Evolutionary conservation across 495 filamentous ascomycete species (phyloP), one percentile per base, ranked within the genome.

Genomic region (Neurospora cerealis): DNA sequence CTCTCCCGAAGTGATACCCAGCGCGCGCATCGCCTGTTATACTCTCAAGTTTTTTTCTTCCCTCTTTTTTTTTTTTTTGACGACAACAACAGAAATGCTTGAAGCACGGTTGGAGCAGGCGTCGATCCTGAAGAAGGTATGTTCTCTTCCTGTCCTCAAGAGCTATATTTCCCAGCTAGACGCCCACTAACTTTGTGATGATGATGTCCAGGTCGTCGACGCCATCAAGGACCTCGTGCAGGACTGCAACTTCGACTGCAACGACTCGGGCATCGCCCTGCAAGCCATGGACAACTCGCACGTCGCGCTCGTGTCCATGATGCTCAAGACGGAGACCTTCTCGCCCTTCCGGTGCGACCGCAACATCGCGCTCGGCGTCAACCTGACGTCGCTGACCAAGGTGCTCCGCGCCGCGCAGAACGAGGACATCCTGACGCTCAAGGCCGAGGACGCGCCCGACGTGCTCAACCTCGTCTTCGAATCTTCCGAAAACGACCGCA

Each of bases 201-300:
- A 32, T 73, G 60, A 39, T 39, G 15, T 15, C 42, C 78, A 97
- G 95, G 93, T 97, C 76, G 95, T 98, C 83, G 96, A 98, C 83
- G 93, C 96, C 74, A 97, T 99, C 90, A 98, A 97, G 85, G 96
- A 99, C 79, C 90, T 99, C 37, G 96, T 99, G 70, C 96, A 98
- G 85, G 95, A 98, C 86, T 98, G 96, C 89, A 99, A 99, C 86
- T 99, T 99, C 85, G 96, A 99, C 86, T 99, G 96, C 92, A 99
- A 98, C 91, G 96, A 99, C 88, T 93, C 93, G 75, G 96, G 96
- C 70, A 95, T 99, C 82, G 94, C 94, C 71, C 92, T 99, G 38
- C 96, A 99, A 85, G 96, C 96, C 78, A 99, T 99, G 96, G 96
- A 99, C 86, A 99, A 97, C 88, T 97, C 95, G 73, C 96, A 99